phyloP scores from a whole-genome alignment of 2,329 filamentous ascomycete species.

The Neoarthrinium moseri region DNA sequence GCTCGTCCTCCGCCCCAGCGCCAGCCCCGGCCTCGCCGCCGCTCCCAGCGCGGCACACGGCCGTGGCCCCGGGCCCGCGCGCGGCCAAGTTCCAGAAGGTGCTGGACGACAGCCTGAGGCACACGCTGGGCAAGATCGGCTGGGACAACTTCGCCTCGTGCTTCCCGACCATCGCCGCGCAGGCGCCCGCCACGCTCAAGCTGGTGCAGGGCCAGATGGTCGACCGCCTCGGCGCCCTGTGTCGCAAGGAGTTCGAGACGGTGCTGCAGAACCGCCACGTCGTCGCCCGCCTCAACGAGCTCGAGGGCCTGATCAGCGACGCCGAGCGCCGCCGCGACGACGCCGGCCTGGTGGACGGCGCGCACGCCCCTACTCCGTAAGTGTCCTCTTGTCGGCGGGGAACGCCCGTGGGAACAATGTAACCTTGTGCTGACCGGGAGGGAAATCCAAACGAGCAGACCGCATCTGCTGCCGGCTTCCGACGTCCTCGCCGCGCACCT shows the following conservation, averaged over 20 bases:
- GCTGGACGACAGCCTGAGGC: slow-evolving; percentile 49
- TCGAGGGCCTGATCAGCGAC: slow-evolving; percentile 54
- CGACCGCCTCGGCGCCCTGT: slow-evolving; percentile 51
- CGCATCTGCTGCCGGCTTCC: slow-evolving; percentile 54
- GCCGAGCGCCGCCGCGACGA: slow-evolving; percentile 40
- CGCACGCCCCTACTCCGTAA: slow-evolving; percentile 44
- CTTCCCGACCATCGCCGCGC: slow-evolving; percentile 57
- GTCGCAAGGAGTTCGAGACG: slow-evolving; percentile 56
- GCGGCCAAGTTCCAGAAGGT: slow-evolving; percentile 54
- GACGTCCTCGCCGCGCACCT: slow-evolving; percentile 56
- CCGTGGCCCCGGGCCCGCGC: slow-evolving; percentile 53
- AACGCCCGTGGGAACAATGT: not conserved
- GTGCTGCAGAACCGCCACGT: slow-evolving; percentile 53
- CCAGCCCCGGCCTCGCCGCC: slow-evolving; percentile 31
- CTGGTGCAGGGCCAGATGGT: slow-evolving; percentile 60
- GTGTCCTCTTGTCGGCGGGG: slow-evolving; percentile 17
- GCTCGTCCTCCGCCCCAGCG: too few species aligned
- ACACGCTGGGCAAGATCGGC: slow-evolving; percentile 54
- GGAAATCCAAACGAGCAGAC: slow-evolving; percentile 27
- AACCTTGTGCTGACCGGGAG: not conserved
- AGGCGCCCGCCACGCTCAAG: slow-evolving; percentile 49
- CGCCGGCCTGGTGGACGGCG: slow-evolving; percentile 18
- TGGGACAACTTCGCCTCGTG: slow-evolving; percentile 59
- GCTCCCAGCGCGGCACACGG: slow-evolving; percentile 39
- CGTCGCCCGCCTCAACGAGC: slow-evolving; percentile 56